Evolutionary conservation across 306 rosid species (phyloP), one percentile per base, ranked within the genome.

Genomic region (Quercus berberidifolia): DNA sequence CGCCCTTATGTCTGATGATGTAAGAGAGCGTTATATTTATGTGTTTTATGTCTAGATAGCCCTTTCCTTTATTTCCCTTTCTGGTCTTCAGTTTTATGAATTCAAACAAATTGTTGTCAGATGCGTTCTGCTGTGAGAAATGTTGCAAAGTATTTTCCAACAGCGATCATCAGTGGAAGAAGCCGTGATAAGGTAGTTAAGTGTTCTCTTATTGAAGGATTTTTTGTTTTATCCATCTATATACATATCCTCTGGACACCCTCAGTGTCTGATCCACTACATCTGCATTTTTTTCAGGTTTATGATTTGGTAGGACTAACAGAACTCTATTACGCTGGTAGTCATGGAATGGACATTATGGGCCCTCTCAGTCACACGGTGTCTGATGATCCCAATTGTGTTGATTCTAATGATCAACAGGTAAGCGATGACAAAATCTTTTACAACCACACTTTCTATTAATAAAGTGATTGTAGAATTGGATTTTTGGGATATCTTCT

Each of bases 311-410:
- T 94, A 80, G 94, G 91, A 90, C 87, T 94, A 86, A 90, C 92
- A 35, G 97, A 94, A 86, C 95, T 94, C n/a, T 90, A 90, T 88
- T 94, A 94, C 58, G 97, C 99, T 51, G 97, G 97, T 76, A 94
- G 99, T 84, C 99, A 92, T 84, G 99, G 99, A 67, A 94, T 94
- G 99, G 99, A 94, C 84, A 94, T 94, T 72, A 82, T 87, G 78
- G 93, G 97, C 51, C 91, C 97, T 80, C 79, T 78, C 54, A 72
- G 81, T 81, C 82, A 80, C 33, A 54, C 83, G 56, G 55, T 79
- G 71, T 82, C 86, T 51, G 70, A 74, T 73, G 72, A 35, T 82
- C 92, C 94, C 43, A 55, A 85, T 76, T 79, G 88, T 87, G 80
- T 78, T 19, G 86, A 84, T 59, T 90, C 90, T 78, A 82, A 78